Evolutionary conservation across 140 eudicot genomes (phyloP).

Genomic region (Flaveria floridana): DNA sequence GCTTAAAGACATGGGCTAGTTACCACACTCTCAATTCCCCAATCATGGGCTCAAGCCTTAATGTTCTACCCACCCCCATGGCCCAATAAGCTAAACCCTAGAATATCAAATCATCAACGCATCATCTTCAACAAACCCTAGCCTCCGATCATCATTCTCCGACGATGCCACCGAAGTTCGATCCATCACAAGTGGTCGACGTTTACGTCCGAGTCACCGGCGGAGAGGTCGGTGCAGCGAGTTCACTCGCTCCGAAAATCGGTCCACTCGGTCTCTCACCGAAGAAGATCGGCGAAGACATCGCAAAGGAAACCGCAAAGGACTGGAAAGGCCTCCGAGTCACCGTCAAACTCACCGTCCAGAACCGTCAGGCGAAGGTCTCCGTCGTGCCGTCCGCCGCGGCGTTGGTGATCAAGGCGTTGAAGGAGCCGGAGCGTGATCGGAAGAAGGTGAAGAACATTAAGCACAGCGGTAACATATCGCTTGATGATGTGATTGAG

Average conservation of each 20-base stretch:
- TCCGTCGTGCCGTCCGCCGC: slow-evolving; percentile 73
- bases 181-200: slow-evolving; percentile 37
- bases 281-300: slow-evolving; percentile 50
- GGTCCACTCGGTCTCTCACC: slow-evolving; percentile 56
- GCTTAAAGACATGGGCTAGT: too few species aligned
- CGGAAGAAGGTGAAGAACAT: slow-evolving; percentile 83
- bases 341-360: slow-evolving; percentile 51
- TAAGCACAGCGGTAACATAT: slow-evolving; percentile 68
- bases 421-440: slow-evolving; percentile 86
- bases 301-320: slow-evolving; percentile 42
- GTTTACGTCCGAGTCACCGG: slow-evolving; percentile 42
- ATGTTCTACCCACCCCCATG: not conserved
- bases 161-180: slow-evolving; percentile 67
- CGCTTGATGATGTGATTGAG: slow-evolving; percentile 74
- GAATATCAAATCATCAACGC: slow-evolving; percentile 19
- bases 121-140: slow-evolving; percentile 25
- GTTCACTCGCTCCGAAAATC: slow-evolving; percentile 38
- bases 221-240: slow-evolving; percentile 70
- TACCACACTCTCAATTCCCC: too few species aligned
- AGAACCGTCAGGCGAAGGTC: slow-evolving; percentile 54
- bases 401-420: slow-evolving; percentile 73
- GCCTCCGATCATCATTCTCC: not conserved
- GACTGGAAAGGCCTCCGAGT: slow-evolving; percentile 37
- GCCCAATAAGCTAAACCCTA: slow-evolving; percentile 35
- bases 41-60: too few species aligned